Evolutionary conservation across 2,329 filamentous ascomycete species (phyloP), one percentile per base, ranked within the genome.

Genomic region (Alternaria triticina): DNA sequence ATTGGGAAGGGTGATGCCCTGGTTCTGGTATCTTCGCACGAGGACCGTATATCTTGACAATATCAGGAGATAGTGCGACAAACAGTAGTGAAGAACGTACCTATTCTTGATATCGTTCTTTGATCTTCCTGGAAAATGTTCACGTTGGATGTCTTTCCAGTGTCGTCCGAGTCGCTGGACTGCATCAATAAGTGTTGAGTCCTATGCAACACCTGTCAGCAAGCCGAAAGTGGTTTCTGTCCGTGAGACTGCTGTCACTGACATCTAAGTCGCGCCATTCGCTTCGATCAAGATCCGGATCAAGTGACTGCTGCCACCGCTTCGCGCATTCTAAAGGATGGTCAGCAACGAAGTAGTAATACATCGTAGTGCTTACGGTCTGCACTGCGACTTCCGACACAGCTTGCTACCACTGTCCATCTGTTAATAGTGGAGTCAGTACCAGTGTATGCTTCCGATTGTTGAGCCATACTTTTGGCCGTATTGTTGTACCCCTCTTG

Each of bases 291-390:
- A 84, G 70, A 20, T 77, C 74, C 4, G 82, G 82, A 62, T 83
- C 80, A 2, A 83, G 77, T 9, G 77, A 81, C 27, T 82, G 81
- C 47, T 82, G 80, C 82, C 82, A 84, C 46, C 82, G 74, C 65
- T 84, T 83, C n/a, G 82, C 80, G 64, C 82, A 83, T 71, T 84
- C 82, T 83, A 36, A n/a, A 65, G 7, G 11, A 11, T 20, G 13
- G 44, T 58, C 27, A 61, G 33, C 13, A 44, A 46, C 10, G 28
- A 15, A 15, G 40, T 10, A 9, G 23, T 13, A 25, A 13, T 8
- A 4, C 12, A 12, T 36, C 28, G 51, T 64, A 13, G 49, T 50
- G 74, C 79, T 73, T 63, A 81, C 79, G 80, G 52, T 82, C 80
- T 61, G 79, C 80, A 67, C 78, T 79, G 25, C 82, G 72, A 22